phyloP scores from a whole-genome alignment of 306 rosid genomes.

The Biancaea sappan region DNA sequence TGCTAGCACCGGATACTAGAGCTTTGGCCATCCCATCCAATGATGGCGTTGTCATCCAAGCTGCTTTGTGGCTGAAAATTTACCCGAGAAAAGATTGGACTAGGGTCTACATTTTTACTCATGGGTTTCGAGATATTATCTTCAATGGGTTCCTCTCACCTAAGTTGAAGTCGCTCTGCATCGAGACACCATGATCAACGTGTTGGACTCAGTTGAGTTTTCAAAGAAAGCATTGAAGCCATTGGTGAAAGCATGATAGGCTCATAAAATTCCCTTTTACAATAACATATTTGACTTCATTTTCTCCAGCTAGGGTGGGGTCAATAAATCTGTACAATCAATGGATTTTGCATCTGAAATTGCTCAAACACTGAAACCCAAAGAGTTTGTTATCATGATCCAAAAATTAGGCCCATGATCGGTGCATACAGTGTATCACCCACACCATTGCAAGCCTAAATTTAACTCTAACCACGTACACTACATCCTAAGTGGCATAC shows the following conservation, averaged over 20 bases:
- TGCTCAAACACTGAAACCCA: constrained; percentile 65
- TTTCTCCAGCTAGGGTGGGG: constrained; percentile 65
- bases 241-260: constrained; percentile 58
- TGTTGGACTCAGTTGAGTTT: constrained; percentile 61
- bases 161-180: constrained; percentile 61
- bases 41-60: constrained; percentile 14
- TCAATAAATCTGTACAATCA: constrained; percentile 54
- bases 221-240: constrained; percentile 70
- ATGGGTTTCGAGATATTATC: constrained; percentile 68
- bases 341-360: constrained; percentile 71
- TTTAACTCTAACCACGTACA: no score
- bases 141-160: constrained; percentile 65
- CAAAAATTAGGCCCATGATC: no score
- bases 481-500: no score
- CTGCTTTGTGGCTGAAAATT: constrained; percentile 35
- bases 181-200: constrained; percentile 76
- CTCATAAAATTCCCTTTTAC: constrained; percentile 64
- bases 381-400: no score
- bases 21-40: constrained; percentile 36
- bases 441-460: no score
- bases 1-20: constrained; percentile 41
- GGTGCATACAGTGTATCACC: no score
- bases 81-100: constrained; percentile 77
- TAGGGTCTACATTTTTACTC: constrained; percentile 67
- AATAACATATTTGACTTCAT: constrained; percentile 67